Conservation (phyloP, 345 rosid species). For the Reutealis trisperma region DNA sequence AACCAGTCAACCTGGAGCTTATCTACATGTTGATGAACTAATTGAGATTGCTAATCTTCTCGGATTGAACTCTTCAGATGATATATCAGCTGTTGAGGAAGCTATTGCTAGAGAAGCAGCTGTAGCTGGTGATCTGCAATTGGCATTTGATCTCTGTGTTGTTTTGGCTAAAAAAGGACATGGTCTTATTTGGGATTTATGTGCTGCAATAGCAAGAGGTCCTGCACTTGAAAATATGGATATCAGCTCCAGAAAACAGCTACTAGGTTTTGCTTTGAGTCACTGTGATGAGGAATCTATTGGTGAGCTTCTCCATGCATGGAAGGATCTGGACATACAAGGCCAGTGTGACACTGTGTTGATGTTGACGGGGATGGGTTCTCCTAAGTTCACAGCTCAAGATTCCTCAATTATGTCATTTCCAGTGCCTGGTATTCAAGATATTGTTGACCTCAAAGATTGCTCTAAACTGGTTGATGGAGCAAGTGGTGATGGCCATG, state of each 20-base stretch:
- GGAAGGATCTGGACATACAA: conserved; percentile 97
- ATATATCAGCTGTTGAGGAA: conserved; percentile 83
- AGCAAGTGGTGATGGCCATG: conserved; percentile 43
- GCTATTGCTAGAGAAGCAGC: conserved; percentile 99
- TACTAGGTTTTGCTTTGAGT: conserved; percentile 88
- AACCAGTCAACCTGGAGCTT: conserved; percentile 82
- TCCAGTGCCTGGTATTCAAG: conserved; percentile 42
- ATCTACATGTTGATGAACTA: conserved; percentile 84
- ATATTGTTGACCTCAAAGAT: conserved; percentile 49
- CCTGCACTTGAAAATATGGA: conserved; percentile 93
- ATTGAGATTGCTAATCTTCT: conserved; percentile 96
- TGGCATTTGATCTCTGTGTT: conserved; percentile 94
- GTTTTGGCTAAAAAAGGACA: conserved; percentile 84
- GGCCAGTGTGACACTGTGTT: conserved; percentile 72
- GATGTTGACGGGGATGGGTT: conserved; percentile 51
- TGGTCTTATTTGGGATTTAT: conserved; percentile 92
- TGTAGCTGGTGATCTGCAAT: conserved; percentile 91
- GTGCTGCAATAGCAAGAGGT: conserved; percentile 98
- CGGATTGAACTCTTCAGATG: conserved; percentile 77
- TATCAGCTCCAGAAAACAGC: conserved; percentile 68
- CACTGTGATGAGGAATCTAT: conserved; percentile 94
- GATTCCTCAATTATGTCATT: conserved; percentile 32
- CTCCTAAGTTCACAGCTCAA: conserved; percentile 45
- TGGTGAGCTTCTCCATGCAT: conserved; percentile 86
- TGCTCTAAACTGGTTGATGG: conserved; percentile 49